These are phyloP conservation scores for Apiospora arundinis DNA, from an alignment of 2,329 filamentous ascomycete species.

Conservation along the genomic window DNA sequence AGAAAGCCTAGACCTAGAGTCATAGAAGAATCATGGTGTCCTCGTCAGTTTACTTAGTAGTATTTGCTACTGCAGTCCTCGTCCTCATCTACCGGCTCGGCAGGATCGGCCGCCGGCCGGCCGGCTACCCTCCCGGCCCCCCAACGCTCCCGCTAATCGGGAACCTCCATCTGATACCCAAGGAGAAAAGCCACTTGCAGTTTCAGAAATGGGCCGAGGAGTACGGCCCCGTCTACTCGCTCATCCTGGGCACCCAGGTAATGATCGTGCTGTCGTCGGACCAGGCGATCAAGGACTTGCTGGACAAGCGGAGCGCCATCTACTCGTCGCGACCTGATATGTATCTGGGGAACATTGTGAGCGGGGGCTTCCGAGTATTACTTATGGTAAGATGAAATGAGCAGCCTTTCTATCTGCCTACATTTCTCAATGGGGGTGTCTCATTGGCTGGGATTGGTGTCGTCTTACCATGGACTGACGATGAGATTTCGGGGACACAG, in stretches of 20 bases:
- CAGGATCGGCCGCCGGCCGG: constrained; percentile 36
- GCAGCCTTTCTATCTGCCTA: background rate
- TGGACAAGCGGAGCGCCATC: constrained; percentile 56
- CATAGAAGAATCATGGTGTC: background rate
- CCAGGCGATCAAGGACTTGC: constrained; percentile 54
- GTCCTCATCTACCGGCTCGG: background rate
- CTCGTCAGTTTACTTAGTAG: background rate
- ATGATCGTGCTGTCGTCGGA: constrained; percentile 56
- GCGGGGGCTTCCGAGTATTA: constrained; percentile 29
- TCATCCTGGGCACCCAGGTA: constrained; percentile 55
- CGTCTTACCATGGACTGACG: background rate
- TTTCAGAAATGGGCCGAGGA: constrained; percentile 59
- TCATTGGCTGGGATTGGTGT: too few species aligned
- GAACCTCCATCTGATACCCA: constrained; percentile 58
- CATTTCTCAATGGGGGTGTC: background rate
- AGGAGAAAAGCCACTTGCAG: constrained; percentile 48
- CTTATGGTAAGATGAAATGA: constrained; percentile 26
- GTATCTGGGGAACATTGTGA: constrained; percentile 49
- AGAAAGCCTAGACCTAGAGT: background rate
- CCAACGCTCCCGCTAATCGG: constrained; percentile 57
- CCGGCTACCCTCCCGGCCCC: constrained; percentile 54
- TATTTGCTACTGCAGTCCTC: background rate
- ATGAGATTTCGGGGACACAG: background rate
- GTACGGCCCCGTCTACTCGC: constrained; percentile 56
- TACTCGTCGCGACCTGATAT: constrained; percentile 54